Percentiles rank a stretch among this genome's conserved stretches.
Evolutionary conservation across 495 filamentous ascomycete genomes (phyloP).

Genomic region (Baudoinia panamericana): DNA sequence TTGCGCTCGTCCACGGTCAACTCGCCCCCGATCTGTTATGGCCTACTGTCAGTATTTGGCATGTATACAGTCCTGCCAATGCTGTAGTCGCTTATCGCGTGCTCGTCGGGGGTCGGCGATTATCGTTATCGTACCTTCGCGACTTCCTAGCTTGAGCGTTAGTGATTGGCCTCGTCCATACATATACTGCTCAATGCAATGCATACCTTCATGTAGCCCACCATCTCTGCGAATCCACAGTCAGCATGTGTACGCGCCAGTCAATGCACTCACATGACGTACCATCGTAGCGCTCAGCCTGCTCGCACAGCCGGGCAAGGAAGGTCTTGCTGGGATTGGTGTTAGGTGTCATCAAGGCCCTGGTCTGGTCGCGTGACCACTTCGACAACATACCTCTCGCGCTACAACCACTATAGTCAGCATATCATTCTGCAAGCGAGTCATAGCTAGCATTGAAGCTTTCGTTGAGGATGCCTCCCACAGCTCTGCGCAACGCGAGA

Average conservation of each 20-base stretch:
- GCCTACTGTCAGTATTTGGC: constrained; percentile 1
- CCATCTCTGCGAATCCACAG: constrained; percentile 73
- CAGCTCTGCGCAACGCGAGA: neutral
- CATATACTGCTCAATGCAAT: too few species aligned
- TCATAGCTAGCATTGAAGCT: too few species aligned
- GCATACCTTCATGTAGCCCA: constrained; percentile 95
- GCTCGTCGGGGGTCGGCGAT: neutral
- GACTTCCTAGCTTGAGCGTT: too few species aligned
- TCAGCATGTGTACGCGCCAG: too few species aligned
- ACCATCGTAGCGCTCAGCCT: constrained; percentile 99
- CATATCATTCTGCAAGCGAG: too few species aligned
- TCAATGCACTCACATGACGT: constrained; percentile 27
- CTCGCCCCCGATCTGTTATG: constrained; percentile 70
- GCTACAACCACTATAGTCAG: constrained; percentile 11
- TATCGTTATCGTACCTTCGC: constrained; percentile 70
- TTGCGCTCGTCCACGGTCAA: constrained; percentile 98
- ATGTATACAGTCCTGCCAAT: neutral
- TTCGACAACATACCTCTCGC: constrained; percentile 14
- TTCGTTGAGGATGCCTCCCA: neutral
- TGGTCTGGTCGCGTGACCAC: neutral
- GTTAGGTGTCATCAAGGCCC: constrained; percentile 29
- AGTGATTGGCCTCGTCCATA: too few species aligned
- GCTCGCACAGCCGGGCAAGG: constrained; percentile 98
- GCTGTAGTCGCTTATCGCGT: constrained; percentile 13
- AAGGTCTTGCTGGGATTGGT: constrained; percentile 89